Conservation (phyloP, 257 asterid species). For the Petunia secreta region DNA sequence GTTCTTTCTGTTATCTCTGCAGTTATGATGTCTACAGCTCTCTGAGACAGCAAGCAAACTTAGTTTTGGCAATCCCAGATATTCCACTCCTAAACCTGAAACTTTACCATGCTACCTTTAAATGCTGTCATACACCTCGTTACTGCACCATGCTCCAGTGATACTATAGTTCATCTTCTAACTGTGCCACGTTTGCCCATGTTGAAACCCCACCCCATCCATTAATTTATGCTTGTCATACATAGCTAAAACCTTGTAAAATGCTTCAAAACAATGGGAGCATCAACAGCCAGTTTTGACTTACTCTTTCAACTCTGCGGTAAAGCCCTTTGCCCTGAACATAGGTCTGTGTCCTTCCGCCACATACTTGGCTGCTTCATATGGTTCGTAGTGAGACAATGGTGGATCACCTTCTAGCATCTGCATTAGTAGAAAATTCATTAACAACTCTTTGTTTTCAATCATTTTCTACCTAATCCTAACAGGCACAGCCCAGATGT, state of each 20-base stretch:
- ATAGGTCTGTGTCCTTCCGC: conserved; percentile 93
- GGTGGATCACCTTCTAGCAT: conserved; percentile 99
- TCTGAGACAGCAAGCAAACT: conserved; percentile 17
- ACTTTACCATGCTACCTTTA: not conserved
- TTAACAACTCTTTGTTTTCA: not conserved
- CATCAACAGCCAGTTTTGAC: conserved; percentile 36
- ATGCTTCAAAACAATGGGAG: not conserved
- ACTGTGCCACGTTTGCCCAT: conserved; percentile 1
- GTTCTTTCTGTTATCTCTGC: not conserved
- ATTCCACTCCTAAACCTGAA: not conserved
- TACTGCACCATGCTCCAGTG: not conserved
- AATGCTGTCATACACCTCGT: not conserved
- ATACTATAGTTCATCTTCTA: not conserved
- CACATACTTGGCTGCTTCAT: conserved; percentile 86
- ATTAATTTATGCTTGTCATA: not conserved
- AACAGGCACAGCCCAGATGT: not conserved
- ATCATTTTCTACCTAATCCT: conserved; percentile 29
- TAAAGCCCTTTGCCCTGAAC: conserved; percentile 65
- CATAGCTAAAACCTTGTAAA: not conserved
- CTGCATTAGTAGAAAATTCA: conserved; percentile 47
- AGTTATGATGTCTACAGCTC: not conserved
- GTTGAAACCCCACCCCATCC: not conserved
- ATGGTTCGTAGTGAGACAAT: conserved; percentile 75
- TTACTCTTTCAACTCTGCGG: conserved; percentile 84
- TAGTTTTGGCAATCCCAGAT: not conserved